A percentile compares a stretch with the other conserved stretches of the same genome.
These are phyloP conservation scores for Podochytrium sp. DNA, from an alignment of 192 early-diverging fungal genomes.

Conservation along the genomic window DNA sequence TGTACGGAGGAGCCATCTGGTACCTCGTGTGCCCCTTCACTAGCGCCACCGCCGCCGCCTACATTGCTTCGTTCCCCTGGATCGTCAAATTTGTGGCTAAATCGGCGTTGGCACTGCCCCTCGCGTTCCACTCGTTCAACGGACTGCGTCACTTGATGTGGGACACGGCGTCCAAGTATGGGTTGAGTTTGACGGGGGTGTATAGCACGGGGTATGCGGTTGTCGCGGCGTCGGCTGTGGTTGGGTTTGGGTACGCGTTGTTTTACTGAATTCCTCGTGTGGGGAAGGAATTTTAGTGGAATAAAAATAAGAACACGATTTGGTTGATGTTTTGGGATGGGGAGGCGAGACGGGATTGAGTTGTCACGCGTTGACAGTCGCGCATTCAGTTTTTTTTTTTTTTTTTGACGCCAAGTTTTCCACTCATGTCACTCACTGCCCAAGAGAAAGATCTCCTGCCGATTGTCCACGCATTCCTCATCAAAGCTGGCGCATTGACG, in stretches of 20 bases:
- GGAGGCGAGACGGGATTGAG: no score
- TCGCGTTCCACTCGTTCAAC: conserved; percentile 84
- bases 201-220: conserved; percentile 81
- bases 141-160: conserved; percentile 92
- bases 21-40: conserved; percentile 74
- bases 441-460: conserved; percentile 27
- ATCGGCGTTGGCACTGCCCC: conserved; percentile 67
- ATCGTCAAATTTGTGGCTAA: conserved; percentile 74
- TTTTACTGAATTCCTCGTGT: not conserved
- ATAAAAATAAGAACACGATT: not conserved
- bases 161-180: conserved; percentile 69
- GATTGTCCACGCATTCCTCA: conserved; percentile 33
- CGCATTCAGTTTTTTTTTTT: conserved; percentile 4
- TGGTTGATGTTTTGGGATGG: not conserved
- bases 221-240: conserved; percentile 63
- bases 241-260: conserved; percentile 20
- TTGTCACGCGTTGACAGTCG: no score
- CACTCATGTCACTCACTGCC: conserved; percentile 15
- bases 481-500: conserved; percentile 25
- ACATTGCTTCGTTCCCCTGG: conserved; percentile 69
- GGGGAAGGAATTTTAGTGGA: not conserved
- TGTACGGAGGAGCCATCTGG: conserved; percentile 54
- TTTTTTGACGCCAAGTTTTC: not conserved
- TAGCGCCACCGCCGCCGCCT: conserved; percentile 67
- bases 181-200: conserved; percentile 76